Evolutionary conservation across 2,329 filamentous ascomycete genomes (phyloP).

Genomic region (Pseudocercospora macadamiae): DNA sequence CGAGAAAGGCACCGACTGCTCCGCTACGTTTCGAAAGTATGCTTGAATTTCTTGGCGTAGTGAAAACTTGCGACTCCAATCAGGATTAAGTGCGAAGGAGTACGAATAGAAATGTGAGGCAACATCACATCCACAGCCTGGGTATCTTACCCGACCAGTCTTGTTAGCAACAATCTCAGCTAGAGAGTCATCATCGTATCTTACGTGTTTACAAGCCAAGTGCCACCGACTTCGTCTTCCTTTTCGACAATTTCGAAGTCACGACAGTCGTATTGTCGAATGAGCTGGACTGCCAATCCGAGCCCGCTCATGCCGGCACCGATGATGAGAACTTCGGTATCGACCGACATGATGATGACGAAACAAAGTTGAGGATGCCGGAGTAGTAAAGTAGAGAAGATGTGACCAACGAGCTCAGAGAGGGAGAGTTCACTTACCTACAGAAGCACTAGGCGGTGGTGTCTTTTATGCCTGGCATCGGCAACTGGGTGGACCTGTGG

Average conservation of each 20-base stretch:
- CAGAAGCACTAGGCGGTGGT: background rate
- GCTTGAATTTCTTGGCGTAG: constrained; percentile 34
- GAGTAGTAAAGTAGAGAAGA: too few species aligned
- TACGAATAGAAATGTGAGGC: constrained; percentile 39
- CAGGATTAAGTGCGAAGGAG: constrained; percentile 38
- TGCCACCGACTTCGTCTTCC: constrained; percentile 42
- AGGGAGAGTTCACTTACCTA: background rate
- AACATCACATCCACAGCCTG: constrained; percentile 31
- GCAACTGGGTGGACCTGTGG: constrained; percentile 4
- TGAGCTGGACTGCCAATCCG: constrained; percentile 51
- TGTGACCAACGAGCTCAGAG: too few species aligned
- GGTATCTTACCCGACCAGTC: background rate
- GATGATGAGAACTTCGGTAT: constrained; percentile 54
- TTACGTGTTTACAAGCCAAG: constrained; percentile 38
- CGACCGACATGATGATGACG: constrained; percentile 36
- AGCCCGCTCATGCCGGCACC: constrained; percentile 55
- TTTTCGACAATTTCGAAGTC: constrained; percentile 52
- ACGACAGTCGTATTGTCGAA: constrained; percentile 42
- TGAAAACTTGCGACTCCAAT: constrained; percentile 36
- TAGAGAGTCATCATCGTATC: too few species aligned
- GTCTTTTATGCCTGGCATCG: background rate
- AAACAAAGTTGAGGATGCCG: background rate
- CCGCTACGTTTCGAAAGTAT: constrained; percentile 30
- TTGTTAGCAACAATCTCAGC: background rate
- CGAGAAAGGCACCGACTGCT: constrained; percentile 18